phyloP scores from a whole-genome alignment of 2,329 filamentous ascomycete genomes.

The Raffaelea ambrosiae region DNA sequence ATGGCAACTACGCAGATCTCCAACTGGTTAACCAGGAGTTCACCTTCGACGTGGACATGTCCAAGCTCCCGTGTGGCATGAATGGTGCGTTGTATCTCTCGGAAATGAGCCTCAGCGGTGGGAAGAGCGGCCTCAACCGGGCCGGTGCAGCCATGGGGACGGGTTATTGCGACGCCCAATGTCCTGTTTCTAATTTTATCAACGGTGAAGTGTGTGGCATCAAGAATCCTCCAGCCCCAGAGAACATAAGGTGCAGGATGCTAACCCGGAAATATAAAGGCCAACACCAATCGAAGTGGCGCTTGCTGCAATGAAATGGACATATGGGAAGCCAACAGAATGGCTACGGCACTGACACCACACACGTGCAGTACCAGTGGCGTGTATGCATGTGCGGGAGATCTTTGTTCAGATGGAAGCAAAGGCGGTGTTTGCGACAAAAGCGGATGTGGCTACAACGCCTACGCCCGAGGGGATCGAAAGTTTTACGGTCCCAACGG shows the following conservation, averaged over 20 bases:
- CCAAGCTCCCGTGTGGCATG: conserved; percentile 51
- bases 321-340: conserved; percentile 45
- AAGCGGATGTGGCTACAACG: conserved; percentile 34
- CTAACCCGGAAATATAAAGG: conserved; percentile 12
- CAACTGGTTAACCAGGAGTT: conserved; percentile 50
- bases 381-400: conserved; percentile 34
- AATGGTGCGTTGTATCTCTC: conserved; percentile 57
- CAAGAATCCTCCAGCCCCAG: no score
- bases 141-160: conserved; percentile 53
- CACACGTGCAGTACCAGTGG: conserved; percentile 38
- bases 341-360: conserved; percentile 34
- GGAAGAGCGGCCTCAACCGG: conserved; percentile 41
- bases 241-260: no score
- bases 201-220: conserved; percentile 32
- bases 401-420: conserved; percentile 39
- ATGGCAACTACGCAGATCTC: conserved; percentile 48
- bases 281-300: conserved; percentile 33
- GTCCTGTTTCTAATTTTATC: conserved; percentile 40
- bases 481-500: conserved; percentile 17
- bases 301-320: conserved; percentile 48
- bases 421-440: conserved; percentile 33
- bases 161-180: conserved; percentile 57
- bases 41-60: conserved; percentile 55
- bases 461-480: conserved; percentile 22
- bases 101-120: conserved; percentile 50